Evolutionary conservation across 1,284 basidiomycete species (phyloP).

Genomic region (Schizophyllum amplum): DNA sequence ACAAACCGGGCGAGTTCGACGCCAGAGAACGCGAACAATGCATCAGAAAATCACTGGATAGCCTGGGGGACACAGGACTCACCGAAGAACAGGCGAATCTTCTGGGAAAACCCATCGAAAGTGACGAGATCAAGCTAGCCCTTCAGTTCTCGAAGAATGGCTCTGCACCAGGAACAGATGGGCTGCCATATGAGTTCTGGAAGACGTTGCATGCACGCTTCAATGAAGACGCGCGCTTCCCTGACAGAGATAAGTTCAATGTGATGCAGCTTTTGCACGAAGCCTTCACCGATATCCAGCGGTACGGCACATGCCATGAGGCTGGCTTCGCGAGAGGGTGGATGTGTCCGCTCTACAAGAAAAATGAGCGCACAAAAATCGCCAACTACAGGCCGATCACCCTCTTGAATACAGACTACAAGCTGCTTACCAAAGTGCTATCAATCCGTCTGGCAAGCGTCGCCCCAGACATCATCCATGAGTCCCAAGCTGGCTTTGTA

Average conservation of each 20-base stretch:
- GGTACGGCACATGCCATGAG: neutral
- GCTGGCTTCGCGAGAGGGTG: constrained; percentile 2
- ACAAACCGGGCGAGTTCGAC: neutral
- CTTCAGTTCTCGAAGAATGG: constrained; percentile 3
- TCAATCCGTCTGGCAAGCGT: constrained; percentile 1
- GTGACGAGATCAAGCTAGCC: neutral
- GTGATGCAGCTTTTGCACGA: neutral
- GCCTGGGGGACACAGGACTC: neutral
- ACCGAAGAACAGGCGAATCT: neutral
- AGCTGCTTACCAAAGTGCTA: constrained; percentile 7
- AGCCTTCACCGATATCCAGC: constrained; percentile 1
- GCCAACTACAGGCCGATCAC: constrained; percentile 5
- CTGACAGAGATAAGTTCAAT: neutral
- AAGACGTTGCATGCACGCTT: constrained; percentile 1
- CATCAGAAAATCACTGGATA: neutral
- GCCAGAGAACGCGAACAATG: neutral
- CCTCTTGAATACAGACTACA: constrained; percentile 9
- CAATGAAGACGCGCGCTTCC: neutral
- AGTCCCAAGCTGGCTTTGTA: constrained; percentile 7
- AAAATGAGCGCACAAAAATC: constrained; percentile 1
- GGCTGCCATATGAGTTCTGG: constrained; percentile 6
- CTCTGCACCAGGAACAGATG: constrained; percentile 5
- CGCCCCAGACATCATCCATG: constrained; percentile 4
- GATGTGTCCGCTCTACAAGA: constrained; percentile 9
- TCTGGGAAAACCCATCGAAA: neutral